phyloP scores from a whole-genome alignment of 2,329 filamentous ascomycete species.

The Mycosphaerella arachidis region DNA sequence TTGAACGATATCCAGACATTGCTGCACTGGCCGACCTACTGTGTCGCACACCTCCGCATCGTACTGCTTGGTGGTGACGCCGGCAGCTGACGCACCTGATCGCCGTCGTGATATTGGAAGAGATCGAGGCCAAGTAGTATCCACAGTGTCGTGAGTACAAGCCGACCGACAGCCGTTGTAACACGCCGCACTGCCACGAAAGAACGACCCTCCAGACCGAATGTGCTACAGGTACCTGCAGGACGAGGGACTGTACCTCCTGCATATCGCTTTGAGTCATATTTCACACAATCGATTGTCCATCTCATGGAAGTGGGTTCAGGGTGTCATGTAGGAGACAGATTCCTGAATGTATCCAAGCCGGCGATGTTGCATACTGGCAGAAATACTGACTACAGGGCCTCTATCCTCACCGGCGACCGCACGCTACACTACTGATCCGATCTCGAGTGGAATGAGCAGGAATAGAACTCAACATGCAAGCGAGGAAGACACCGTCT shows the following conservation, averaged over 20 bases:
- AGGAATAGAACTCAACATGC: background rate
- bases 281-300: no score
- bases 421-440: background rate
- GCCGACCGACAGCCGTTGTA: background rate
- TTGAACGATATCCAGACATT: background rate
- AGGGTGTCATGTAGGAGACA: no score
- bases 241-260: background rate
- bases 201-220: background rate
- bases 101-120: background rate
- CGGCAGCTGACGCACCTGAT: background rate
- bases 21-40: background rate
- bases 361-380: background rate
- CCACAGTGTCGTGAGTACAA: background rate
- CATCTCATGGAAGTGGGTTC: no score
- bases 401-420: background rate
- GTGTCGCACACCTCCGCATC: background rate
- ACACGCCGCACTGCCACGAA: background rate
- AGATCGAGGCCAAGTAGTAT: background rate
- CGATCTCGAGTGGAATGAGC: background rate
- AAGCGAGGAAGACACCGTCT: background rate
- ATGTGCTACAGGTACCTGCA: background rate
- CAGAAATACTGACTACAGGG: background rate
- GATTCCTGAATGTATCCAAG: background rate
- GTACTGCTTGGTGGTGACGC: background rate
- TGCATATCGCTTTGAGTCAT: no score